Evolutionary conservation across 202 grass and related monocot species (phyloP).

Genomic region (Schoenoplectus triqueter): DNA sequence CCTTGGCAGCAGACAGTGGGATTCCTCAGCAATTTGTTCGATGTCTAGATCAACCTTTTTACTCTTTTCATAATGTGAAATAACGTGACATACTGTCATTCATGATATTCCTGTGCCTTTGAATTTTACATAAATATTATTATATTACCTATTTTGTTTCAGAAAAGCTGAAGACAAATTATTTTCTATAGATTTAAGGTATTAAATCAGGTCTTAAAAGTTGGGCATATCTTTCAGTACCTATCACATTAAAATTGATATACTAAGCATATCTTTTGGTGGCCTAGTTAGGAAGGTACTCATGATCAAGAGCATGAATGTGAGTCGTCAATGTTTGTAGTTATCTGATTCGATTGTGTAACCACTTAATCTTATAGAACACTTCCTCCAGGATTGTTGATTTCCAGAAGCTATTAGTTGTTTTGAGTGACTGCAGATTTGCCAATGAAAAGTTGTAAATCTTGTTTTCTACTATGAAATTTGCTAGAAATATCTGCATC

Average conservation of each 20-base stretch:
- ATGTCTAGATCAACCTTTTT: not conserved
- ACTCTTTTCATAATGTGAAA: constrained; percentile 11
- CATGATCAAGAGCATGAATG: constrained; percentile 4
- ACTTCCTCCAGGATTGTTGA: too few relatives aligned
- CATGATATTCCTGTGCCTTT: not conserved
- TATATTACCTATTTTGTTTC: not conserved
- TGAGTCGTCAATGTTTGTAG: not conserved
- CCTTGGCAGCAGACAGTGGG: not conserved
- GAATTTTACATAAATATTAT: not conserved
- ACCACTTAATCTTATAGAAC: not conserved
- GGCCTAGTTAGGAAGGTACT: constrained; percentile 12
- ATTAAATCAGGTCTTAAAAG: not conserved
- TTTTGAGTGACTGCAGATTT: not conserved
- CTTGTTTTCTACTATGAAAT: not conserved
- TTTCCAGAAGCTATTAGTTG: not conserved
- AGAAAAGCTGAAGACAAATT: not conserved
- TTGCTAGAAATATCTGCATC: not conserved
- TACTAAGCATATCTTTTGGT: constrained; percentile 3
- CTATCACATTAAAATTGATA: constrained; percentile 11
- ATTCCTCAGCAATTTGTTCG: not conserved
- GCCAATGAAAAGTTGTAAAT: not conserved
- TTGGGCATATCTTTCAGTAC: not conserved
- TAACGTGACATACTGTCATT: not conserved
- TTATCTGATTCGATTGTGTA: not conserved
- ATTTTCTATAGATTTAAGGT: not conserved